Conservation (phyloP, 2,329 filamentous ascomycete species). For the Drechslerella dactyloides region DNA sequence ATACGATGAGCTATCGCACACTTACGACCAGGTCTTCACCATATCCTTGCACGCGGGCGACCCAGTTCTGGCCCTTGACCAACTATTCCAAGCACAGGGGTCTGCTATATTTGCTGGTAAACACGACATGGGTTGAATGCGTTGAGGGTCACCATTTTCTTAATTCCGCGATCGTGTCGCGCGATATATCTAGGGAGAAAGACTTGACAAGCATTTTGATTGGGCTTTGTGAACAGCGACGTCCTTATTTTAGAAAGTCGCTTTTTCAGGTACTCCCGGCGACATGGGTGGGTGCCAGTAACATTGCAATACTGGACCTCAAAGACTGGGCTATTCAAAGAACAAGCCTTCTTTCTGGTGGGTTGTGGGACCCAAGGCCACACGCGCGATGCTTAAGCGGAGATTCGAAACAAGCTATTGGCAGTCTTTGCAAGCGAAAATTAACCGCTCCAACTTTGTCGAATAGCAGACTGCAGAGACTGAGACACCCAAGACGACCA, state of each 20-base stretch:
- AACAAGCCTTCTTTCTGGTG: conserved; percentile 22
- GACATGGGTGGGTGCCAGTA: neutral
- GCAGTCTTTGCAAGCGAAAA: conserved; percentile 20
- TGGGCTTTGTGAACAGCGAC: neutral
- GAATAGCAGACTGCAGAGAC: neutral
- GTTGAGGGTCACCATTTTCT: too few species aligned
- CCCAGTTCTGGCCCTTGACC: too few species aligned
- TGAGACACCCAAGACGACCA: conserved; percentile 1
- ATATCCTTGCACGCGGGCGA: too few species aligned
- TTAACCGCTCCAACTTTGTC: conserved; percentile 18
- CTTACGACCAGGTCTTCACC: conserved; percentile 1
- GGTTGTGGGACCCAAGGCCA: conserved; percentile 25
- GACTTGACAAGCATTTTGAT: neutral
- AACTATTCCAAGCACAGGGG: too few species aligned
- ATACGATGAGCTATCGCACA: conserved; percentile 14
- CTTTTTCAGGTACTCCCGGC: neutral
- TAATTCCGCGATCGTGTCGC: too few species aligned
- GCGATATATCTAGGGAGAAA: too few species aligned
- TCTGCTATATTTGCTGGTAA: too few species aligned
- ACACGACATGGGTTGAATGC: too few species aligned
- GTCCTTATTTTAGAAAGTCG: neutral
- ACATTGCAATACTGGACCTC: neutral
- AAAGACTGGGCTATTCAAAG: conserved; percentile 11
- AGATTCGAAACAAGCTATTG: conserved; percentile 26
- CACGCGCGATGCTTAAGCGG: conserved; percentile 39